phyloP scores from a whole-genome alignment of 2,329 filamentous ascomycete species.

The Sordariomycetes sp. region DNA sequence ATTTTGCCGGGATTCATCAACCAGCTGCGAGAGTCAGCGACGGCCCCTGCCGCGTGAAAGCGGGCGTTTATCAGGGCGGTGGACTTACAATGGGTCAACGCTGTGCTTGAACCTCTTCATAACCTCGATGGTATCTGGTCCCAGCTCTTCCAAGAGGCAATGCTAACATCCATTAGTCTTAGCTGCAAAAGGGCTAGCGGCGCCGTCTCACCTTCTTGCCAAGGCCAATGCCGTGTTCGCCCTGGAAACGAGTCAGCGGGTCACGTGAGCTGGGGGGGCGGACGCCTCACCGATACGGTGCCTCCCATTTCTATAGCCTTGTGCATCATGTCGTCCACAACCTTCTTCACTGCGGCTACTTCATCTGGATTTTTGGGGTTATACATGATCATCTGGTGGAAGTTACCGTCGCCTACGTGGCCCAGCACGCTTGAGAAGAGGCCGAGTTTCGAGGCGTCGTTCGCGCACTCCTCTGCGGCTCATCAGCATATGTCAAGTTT shows the following conservation, averaged over 20 bases:
- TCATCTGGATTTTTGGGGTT: slow-evolving; percentile 43
- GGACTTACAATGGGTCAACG: slow-evolving; percentile 41
- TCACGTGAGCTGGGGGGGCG: too few relatives aligned
- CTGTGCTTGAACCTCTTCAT: slow-evolving; percentile 57
- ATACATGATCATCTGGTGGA: slow-evolving; percentile 43
- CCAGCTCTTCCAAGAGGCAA: slow-evolving; percentile 52
- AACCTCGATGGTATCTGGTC: slow-evolving; percentile 49
- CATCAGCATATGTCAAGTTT: background rate
- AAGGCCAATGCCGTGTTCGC: slow-evolving; percentile 61
- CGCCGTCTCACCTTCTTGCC: slow-evolving; percentile 55
- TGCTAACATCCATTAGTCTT: slow-evolving; percentile 12
- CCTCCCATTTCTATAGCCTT: slow-evolving; percentile 60
- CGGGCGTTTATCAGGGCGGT: background rate
- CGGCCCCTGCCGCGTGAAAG: too few relatives aligned
- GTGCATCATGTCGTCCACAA: slow-evolving; percentile 61
- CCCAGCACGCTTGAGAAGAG: slow-evolving; percentile 58
- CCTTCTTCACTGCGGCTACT: slow-evolving; percentile 39
- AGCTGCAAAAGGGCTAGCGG: background rate
- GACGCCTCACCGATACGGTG: slow-evolving; percentile 48
- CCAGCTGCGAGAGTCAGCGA: slow-evolving; percentile 29
- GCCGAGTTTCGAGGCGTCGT: slow-evolving; percentile 50
- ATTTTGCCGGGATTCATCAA: slow-evolving; percentile 62
- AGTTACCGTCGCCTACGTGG: slow-evolving; percentile 67
- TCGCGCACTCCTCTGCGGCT: slow-evolving; percentile 50
- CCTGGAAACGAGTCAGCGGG: slow-evolving; percentile 15